phyloP scores from a whole-genome alignment of 345 rosid species.

The Moricandia moricandioides region DNA sequence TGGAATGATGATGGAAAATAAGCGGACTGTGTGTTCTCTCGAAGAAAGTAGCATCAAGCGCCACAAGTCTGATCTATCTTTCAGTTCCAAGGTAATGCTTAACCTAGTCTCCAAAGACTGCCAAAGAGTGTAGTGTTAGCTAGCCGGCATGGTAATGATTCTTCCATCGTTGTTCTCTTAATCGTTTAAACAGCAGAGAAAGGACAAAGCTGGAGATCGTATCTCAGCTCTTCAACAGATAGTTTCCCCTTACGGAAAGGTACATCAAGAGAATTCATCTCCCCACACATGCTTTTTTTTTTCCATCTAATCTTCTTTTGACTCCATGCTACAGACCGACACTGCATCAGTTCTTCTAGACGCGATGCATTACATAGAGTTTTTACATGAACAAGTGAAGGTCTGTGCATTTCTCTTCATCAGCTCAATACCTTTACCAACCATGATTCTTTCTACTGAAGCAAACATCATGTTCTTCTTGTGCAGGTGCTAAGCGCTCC shows the following conservation, averaged over 20 bases:
- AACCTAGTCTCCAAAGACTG: neutral
- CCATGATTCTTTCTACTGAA: neutral
- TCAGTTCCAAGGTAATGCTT: conserved; percentile 65
- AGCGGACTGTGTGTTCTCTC: conserved; percentile 64
- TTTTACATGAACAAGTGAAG: conserved; percentile 97
- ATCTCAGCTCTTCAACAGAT: conserved; percentile 86
- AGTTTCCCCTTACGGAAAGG: conserved; percentile 98
- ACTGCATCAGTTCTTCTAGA: conserved; percentile 93
- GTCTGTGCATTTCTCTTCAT: conserved; percentile 44
- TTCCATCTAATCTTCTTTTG: neutral
- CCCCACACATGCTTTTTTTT: neutral
- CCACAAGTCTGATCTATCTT: conserved; percentile 68
- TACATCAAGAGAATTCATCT: conserved; percentile 22
- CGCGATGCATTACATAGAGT: conserved; percentile 81
- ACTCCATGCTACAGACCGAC: conserved; percentile 61
- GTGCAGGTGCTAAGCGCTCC: conserved; percentile 89
- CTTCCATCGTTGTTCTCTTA: conserved; percentile 18
- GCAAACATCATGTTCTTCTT: conserved; percentile 21
- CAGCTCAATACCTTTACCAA: neutral
- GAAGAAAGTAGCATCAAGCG: conserved; percentile 62
- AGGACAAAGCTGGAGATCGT: conserved; percentile 86
- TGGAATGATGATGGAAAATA: conserved; percentile 74
- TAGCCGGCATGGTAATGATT: neutral
- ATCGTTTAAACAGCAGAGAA: conserved; percentile 57
- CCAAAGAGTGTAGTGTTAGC: neutral